A percentile compares a stretch with the other conserved stretches of the same genome.
Conservation (phyloP, 495 filamentous ascomycete genomes). For the Podospora conica region DNA sequence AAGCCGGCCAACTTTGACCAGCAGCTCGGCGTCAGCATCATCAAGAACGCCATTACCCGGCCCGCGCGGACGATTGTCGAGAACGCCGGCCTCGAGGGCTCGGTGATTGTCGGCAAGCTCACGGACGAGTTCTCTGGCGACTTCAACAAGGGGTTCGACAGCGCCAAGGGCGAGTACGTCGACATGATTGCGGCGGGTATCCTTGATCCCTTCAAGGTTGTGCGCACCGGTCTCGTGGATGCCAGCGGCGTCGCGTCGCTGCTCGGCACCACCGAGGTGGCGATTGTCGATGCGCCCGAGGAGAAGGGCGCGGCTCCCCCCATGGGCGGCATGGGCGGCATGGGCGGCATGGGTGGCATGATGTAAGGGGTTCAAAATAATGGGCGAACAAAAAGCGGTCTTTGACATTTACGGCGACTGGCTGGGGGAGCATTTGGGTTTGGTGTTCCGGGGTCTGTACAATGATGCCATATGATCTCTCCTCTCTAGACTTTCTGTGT, state of each 20-base stretch:
- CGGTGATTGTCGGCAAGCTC: slow-evolving; percentile 95
- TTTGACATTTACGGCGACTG: slow-evolving; percentile 29
- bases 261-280: slow-evolving; percentile 95
- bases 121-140: slow-evolving; percentile 86
- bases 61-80: slow-evolving; percentile 93
- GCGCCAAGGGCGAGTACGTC: slow-evolving; percentile 91
- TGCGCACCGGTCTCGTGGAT: slow-evolving; percentile 89
- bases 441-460: slow-evolving; percentile 29
- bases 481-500: slow-evolving; percentile 30
- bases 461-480: slow-evolving; percentile 30
- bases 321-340: slow-evolving; percentile 56
- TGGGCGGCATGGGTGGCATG: slow-evolving; percentile 44
- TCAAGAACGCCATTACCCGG: slow-evolving; percentile 94
- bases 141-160: slow-evolving; percentile 98
- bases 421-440: slow-evolving; percentile 27
- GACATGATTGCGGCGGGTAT: slow-evolving; percentile 98
- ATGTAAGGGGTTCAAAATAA: slow-evolving; percentile 14
- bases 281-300: slow-evolving; percentile 91
- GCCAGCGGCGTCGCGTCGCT: slow-evolving; percentile 94
- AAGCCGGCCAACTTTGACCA: slow-evolving; percentile 96
- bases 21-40: slow-evolving; percentile 93
- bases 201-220: slow-evolving; percentile 97
- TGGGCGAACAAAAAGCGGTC: slow-evolving; percentile 10
- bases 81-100: slow-evolving; percentile 94
- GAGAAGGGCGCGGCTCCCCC: slow-evolving; percentile 60